Percentiles rank a stretch among this genome's conserved stretches.
phyloP scores from a whole-genome alignment of 1,284 basidiomycete species.

The Heliocybe sulcata region DNA sequence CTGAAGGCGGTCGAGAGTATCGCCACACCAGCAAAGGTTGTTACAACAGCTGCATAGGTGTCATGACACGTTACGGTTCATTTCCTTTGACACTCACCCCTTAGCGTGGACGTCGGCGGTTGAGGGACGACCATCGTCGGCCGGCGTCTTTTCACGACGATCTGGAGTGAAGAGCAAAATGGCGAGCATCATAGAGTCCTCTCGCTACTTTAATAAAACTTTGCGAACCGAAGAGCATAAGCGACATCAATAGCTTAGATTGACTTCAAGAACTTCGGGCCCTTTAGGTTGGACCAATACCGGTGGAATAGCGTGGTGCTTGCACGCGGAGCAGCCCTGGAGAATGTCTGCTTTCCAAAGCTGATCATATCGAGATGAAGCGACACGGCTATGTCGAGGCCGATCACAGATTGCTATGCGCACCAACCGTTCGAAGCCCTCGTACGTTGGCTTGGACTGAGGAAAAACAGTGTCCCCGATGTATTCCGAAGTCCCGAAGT shows the following conservation, averaged over 20 bases:
- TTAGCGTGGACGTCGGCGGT: neutral
- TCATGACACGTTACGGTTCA: neutral
- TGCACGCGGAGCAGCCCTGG: no score
- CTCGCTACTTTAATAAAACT: neutral
- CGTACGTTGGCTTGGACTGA: no score
- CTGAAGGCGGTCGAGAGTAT: constrained; percentile 16
- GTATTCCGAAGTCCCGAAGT: no score
- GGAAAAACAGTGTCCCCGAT: no score
- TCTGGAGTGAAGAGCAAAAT: neutral
- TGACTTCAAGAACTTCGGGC: no score
- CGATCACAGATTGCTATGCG: no score
- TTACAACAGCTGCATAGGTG: constrained; percentile 13
- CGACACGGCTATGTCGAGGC: no score
- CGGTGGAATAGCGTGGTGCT: no score
- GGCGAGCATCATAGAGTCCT: neutral
- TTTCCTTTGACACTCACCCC: neutral
- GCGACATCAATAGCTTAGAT: neutral
- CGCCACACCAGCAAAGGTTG: constrained; percentile 16
- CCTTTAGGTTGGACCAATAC: no score
- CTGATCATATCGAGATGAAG: no score
- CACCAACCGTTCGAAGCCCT: no score
- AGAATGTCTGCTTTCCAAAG: no score
- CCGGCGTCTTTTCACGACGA: neutral
- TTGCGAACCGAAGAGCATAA: neutral
- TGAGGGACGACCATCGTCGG: neutral